phyloP scores from a whole-genome alignment of 2,329 filamentous ascomycete species.

The Ceratocystis colombiana region DNA sequence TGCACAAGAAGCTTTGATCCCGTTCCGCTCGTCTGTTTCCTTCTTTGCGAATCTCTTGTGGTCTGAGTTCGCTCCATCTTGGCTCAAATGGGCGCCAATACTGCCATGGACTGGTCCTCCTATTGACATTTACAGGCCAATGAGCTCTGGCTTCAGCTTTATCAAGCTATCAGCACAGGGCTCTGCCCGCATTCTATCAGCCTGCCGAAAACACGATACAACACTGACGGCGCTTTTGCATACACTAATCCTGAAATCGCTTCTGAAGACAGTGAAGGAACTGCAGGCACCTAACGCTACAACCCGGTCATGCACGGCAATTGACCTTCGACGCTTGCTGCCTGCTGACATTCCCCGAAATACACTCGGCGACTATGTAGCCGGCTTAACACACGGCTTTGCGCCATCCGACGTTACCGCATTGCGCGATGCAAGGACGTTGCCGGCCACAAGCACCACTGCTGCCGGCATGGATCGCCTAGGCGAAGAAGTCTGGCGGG shows the following conservation, averaged over 20 bases:
- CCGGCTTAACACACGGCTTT: constrained; percentile 32
- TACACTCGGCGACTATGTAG: constrained; percentile 37
- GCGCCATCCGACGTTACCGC: constrained; percentile 27
- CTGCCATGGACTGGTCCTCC: constrained; percentile 35
- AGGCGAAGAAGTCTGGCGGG: constrained; percentile 34
- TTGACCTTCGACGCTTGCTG: constrained; percentile 37
- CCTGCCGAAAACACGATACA: constrained; percentile 35
- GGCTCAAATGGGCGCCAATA: constrained; percentile 31
- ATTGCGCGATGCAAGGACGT: background rate
- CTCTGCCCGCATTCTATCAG: constrained; percentile 33
- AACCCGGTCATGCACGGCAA: constrained; percentile 33
- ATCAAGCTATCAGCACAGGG: constrained; percentile 32
- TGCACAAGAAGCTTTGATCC: constrained; percentile 36
- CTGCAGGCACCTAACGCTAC: background rate
- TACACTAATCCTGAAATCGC: constrained; percentile 36
- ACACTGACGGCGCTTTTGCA: constrained; percentile 44
- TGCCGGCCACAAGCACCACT: background rate
- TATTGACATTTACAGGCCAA: constrained; percentile 33
- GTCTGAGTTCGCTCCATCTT: constrained; percentile 35
- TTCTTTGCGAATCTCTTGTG: constrained; percentile 38
- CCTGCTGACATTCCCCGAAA: constrained; percentile 27
- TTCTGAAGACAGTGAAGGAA: background rate
- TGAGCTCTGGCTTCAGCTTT: constrained; percentile 33
- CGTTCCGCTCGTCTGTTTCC: constrained; percentile 34
- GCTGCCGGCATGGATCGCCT: background rate